A percentile compares a stretch with the other conserved stretches of the same genome.
Evolutionary conservation across 2,329 filamentous ascomycete species (phyloP).

Genomic region (Seiridium unicorne): DNA sequence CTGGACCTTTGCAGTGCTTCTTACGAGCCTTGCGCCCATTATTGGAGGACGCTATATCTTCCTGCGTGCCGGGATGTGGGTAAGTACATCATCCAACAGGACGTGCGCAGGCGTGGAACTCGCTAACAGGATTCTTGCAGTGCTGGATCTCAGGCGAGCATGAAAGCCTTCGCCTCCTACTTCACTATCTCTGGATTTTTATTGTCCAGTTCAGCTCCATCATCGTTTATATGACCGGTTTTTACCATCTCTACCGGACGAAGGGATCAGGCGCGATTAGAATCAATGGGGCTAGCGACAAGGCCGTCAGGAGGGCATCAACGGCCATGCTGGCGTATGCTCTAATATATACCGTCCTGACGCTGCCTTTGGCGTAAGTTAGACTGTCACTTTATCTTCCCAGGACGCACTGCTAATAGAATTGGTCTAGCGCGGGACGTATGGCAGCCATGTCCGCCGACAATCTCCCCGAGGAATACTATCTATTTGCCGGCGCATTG

Average conservation of each 20-base stretch:
- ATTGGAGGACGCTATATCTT: constrained; percentile 42
- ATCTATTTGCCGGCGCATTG: constrained; percentile 21
- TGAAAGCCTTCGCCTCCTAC: constrained; percentile 42
- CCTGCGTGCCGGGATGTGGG: constrained; percentile 49
- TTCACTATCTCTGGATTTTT: constrained; percentile 57
- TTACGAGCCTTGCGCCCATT: constrained; percentile 42
- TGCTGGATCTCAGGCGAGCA: constrained; percentile 52
- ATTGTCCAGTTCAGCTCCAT: constrained; percentile 50
- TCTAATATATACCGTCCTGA: constrained; percentile 47
- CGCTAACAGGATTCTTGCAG: constrained; percentile 20
- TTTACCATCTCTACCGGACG: constrained; percentile 24
- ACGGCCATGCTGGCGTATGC: constrained; percentile 52
- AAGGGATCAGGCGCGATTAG: constrained; percentile 12
- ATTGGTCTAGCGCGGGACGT: constrained; percentile 33
- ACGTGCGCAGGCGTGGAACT: background rate
- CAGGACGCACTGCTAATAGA: background rate
- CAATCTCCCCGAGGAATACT: constrained; percentile 33
- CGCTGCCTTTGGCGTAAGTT: constrained; percentile 43
- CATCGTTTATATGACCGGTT: constrained; percentile 42
- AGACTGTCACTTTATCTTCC: background rate
- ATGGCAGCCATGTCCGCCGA: constrained; percentile 47
- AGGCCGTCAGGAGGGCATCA: constrained; percentile 32
- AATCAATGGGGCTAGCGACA: constrained; percentile 15
- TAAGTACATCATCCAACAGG: background rate
- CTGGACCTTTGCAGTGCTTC: constrained; percentile 42